A percentile compares a stretch with the other conserved stretches of the same genome.
These are phyloP conservation scores for Chenopodium berlandieri DNA, from an alignment of 148 eudicot species.

Conservation along the genomic window DNA sequence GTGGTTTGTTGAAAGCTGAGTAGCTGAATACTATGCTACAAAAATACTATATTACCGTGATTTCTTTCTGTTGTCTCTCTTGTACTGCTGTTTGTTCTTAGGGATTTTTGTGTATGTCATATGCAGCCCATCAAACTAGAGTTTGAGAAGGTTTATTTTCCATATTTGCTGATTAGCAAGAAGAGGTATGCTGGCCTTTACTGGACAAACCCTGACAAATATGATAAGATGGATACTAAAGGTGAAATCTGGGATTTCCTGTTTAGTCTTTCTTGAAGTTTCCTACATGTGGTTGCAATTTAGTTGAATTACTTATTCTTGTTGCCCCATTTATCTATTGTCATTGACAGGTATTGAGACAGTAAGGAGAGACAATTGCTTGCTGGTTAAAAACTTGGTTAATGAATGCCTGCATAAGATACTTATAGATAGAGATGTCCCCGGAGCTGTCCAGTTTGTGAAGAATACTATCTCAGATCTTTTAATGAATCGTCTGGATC, in stretches of 20 bases:
- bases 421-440: slow-evolving; percentile 89
- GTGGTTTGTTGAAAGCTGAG: background rate
- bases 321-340: slow-evolving; percentile 11
- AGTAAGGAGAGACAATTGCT: slow-evolving; percentile 92
- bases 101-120: slow-evolving; percentile 6
- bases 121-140: slow-evolving; percentile 89
- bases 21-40: background rate
- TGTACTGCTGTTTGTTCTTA: slow-evolving; percentile 15
- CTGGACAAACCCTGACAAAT: slow-evolving; percentile 85
- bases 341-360: slow-evolving; percentile 85
- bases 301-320: slow-evolving; percentile 13
- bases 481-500: slow-evolving; percentile 92
- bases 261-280: slow-evolving; percentile 7
- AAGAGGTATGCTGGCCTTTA: slow-evolving; percentile 96
- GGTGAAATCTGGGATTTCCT: slow-evolving; percentile 40
- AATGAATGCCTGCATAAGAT: slow-evolving; percentile 90
- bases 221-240: slow-evolving; percentile 98
- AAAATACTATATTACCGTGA: background rate
- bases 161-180: slow-evolving; percentile 91
- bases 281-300: background rate
- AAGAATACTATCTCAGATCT: slow-evolving; percentile 93
- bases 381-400: slow-evolving; percentile 88
- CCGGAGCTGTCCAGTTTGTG: slow-evolving; percentile 89
- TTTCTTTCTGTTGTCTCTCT: slow-evolving; percentile 19
- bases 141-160: slow-evolving; percentile 98